phyloP scores from a whole-genome alignment of 345 rosid species.

The Citrus hindsii region DNA sequence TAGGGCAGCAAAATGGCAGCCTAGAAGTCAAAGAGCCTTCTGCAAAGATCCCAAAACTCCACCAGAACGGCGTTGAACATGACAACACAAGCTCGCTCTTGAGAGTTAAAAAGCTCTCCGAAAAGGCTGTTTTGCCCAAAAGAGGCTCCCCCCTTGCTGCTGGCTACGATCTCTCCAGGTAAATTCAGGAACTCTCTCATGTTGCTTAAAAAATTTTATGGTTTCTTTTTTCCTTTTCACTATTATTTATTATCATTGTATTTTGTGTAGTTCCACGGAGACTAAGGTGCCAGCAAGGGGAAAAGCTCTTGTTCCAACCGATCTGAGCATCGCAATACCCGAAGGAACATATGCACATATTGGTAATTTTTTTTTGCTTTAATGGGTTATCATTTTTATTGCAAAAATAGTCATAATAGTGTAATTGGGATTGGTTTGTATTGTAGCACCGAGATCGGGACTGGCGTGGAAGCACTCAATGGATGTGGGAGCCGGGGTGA shows the following conservation, averaged over 20 bases:
- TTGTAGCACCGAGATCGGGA: conserved; percentile 68
- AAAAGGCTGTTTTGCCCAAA: conserved; percentile 65
- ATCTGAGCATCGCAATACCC: conserved; percentile 64
- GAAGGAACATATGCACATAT: conserved; percentile 55
- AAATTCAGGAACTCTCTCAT: background rate
- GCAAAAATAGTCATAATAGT: background rate
- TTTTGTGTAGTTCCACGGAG: conserved; percentile 44
- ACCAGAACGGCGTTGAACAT: conserved; percentile 30
- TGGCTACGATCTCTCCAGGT: conserved; percentile 81
- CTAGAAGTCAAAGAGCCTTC: conserved; percentile 18
- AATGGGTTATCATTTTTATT: background rate
- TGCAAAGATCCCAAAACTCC: conserved; percentile 39
- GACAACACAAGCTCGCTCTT: conserved; percentile 19
- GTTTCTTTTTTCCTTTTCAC: too few species aligned
- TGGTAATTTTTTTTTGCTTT: conserved; percentile 21
- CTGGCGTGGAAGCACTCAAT: conserved; percentile 75
- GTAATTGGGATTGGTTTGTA: background rate
- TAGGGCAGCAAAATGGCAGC: conserved; percentile 8
- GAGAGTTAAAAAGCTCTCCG: conserved; percentile 71
- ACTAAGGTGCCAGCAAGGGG: conserved; percentile 80
- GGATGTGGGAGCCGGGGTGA: conserved; percentile 80
- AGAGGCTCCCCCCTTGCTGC: conserved; percentile 74
- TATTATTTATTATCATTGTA: background rate
- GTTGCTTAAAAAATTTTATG: background rate
- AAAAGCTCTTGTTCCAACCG: conserved; percentile 69